Evolutionary conservation across 441 rosid genomes (phyloP).

Genomic region (Eruca vesicaria): DNA sequence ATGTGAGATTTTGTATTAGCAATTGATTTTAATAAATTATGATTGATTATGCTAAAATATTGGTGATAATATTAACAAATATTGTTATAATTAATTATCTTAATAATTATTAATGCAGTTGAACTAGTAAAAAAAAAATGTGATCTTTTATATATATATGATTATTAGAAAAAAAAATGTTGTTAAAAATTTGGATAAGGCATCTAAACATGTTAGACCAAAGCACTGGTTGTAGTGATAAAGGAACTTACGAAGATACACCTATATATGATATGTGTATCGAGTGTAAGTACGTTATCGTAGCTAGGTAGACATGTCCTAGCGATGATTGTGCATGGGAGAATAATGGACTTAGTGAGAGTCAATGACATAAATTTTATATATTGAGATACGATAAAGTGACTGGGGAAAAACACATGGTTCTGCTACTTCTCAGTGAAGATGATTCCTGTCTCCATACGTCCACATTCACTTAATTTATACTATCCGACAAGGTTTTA

Average conservation of each 20-base stretch:
- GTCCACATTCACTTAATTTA: slow-evolving; percentile 25
- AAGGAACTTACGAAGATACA: slow-evolving; percentile 6
- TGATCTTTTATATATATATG: too few relatives aligned
- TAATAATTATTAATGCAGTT: too few relatives aligned
- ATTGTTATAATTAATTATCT: too few relatives aligned
- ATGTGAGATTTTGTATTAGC: too few relatives aligned
- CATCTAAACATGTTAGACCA: too few relatives aligned
- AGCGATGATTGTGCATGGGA: slow-evolving; percentile 4
- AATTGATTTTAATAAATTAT: too few relatives aligned
- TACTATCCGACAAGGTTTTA: slow-evolving; percentile 26
- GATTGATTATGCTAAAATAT: too few relatives aligned
- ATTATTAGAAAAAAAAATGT: too few relatives aligned
- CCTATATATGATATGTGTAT: background rate
- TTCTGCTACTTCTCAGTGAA: slow-evolving; percentile 27
- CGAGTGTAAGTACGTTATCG: background rate
- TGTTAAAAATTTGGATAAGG: too few relatives aligned
- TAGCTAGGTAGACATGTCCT: slow-evolving; percentile 28
- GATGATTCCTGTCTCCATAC: slow-evolving; percentile 28
- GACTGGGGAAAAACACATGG: slow-evolving; percentile 32
- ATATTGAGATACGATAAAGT: slow-evolving; percentile 16
- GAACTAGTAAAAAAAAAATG: too few relatives aligned
- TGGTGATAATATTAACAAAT: too few relatives aligned
- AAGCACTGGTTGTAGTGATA: background rate
- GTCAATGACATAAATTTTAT: slow-evolving; percentile 16
- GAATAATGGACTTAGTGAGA: slow-evolving; percentile 21